phyloP scores from a whole-genome alignment of 1,284 basidiomycete species.

The Trichosporon sp. region DNA sequence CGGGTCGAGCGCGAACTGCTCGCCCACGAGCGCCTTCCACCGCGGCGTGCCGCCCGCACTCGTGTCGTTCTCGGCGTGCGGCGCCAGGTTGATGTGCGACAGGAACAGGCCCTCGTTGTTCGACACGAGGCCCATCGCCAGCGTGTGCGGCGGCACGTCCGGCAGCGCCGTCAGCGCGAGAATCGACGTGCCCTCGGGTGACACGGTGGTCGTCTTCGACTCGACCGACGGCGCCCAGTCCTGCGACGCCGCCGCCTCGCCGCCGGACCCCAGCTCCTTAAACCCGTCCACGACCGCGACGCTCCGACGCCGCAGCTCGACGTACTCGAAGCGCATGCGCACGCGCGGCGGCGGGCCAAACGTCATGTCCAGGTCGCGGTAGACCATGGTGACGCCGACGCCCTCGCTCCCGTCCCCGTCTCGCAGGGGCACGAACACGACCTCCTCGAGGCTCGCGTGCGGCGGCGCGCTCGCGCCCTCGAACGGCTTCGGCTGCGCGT shows the following conservation, averaged over 20 bases:
- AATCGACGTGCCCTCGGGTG: slow-evolving; percentile 23
- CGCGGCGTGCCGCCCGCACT: slow-evolving; percentile 7
- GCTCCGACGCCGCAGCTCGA: slow-evolving; percentile 14
- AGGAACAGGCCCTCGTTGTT: slow-evolving; percentile 17
- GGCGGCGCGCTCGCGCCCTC: neutral
- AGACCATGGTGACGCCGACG: slow-evolving; percentile 12
- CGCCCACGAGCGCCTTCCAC: slow-evolving; percentile 16
- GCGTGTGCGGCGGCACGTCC: slow-evolving; percentile 24
- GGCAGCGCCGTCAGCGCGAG: slow-evolving; percentile 27
- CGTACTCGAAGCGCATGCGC: slow-evolving; percentile 20
- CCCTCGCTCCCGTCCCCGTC: slow-evolving; percentile 8
- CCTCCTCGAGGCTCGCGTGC: slow-evolving; percentile 12
- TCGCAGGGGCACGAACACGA: slow-evolving; percentile 16
- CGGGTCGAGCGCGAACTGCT: slow-evolving; percentile 10
- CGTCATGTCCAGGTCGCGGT: slow-evolving; percentile 14
- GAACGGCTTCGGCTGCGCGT: slow-evolving; percentile 7
- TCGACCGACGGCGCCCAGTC: slow-evolving; percentile 18
- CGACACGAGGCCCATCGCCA: slow-evolving; percentile 28
- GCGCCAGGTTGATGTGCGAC: slow-evolving; percentile 26
- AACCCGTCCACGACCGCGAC: slow-evolving; percentile 19
- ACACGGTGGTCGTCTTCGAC: slow-evolving; percentile 14
- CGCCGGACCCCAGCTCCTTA: slow-evolving; percentile 13
- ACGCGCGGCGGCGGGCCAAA: slow-evolving; percentile 3
- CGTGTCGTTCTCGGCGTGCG: slow-evolving; percentile 5
- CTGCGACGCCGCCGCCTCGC: slow-evolving; percentile 5